These are phyloP conservation scores for Fusarium lyarnte DNA, from an alignment of 2,329 filamentous ascomycete genomes.

Conservation along the genomic window DNA sequence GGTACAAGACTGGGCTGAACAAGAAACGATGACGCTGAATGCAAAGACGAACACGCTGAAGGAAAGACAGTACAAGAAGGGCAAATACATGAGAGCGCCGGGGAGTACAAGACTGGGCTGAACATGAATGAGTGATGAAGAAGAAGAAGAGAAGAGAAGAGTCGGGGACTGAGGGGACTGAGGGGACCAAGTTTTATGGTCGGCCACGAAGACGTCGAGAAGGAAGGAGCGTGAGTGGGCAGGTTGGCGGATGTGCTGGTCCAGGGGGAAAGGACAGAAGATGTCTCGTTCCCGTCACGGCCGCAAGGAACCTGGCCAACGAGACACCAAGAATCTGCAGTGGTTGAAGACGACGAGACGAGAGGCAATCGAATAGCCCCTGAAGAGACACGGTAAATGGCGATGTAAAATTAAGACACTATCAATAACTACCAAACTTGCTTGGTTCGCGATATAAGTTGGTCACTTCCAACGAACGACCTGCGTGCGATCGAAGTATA, in stretches of 20 bases:
- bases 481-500: background rate
- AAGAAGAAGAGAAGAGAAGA: conserved; percentile 9
- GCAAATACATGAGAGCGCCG: background rate
- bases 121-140: background rate
- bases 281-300: background rate
- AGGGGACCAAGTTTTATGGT: background rate
- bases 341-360: background rate
- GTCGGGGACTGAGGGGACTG: too few species aligned
- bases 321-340: background rate
- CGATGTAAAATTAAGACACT: background rate
- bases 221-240: background rate
- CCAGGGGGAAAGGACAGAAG: background rate
- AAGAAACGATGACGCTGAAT: background rate
- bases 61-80: background rate
- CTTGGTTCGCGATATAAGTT: background rate
- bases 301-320: too few species aligned
- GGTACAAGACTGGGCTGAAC: background rate
- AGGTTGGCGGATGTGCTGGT: background rate
- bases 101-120: background rate
- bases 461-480: too few species aligned
- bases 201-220: background rate
- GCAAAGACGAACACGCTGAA: background rate
- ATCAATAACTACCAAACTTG: too few species aligned
- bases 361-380: background rate
- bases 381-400: background rate